Percentiles rank a stretch among this genome's conserved stretches.
Evolutionary conservation across 2,329 filamentous ascomycete species (phyloP).

Genomic region (Claviceps fusiformis): DNA sequence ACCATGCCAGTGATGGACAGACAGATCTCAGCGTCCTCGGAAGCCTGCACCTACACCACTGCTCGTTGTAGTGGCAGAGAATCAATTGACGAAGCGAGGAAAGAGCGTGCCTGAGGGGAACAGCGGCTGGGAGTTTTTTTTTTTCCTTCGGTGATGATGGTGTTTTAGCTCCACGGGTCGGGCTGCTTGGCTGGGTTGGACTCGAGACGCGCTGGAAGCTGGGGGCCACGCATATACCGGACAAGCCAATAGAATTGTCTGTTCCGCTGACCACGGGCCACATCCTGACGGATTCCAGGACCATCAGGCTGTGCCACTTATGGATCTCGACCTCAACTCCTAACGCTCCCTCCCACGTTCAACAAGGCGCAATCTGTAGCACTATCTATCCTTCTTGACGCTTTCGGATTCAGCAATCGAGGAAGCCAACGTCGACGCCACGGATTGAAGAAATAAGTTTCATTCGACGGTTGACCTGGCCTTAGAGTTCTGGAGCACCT

Average conservation of each 20-base stretch:
- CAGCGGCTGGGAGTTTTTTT: slow-evolving; percentile 6
- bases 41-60: background rate
- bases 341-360: background rate
- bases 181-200: background rate
- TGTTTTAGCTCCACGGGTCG: slow-evolving; percentile 5
- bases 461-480: background rate
- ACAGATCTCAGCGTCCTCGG: background rate
- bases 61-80: background rate
- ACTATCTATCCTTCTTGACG: background rate
- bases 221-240: background rate
- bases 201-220: background rate
- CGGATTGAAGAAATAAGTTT: background rate
- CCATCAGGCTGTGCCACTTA: background rate
- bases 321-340: background rate
- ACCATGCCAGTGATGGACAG: background rate
- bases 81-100: background rate
- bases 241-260: background rate
- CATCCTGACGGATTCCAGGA: background rate
- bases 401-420: background rate
- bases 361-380: background rate
- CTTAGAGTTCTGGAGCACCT: background rate
- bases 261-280: background rate
- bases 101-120: slow-evolving; percentile 1
- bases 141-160: background rate
- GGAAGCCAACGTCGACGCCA: background rate